Conservation (phyloP, 768 basidiomycete genomes). For the Tylopilus subfusipes region DNA sequence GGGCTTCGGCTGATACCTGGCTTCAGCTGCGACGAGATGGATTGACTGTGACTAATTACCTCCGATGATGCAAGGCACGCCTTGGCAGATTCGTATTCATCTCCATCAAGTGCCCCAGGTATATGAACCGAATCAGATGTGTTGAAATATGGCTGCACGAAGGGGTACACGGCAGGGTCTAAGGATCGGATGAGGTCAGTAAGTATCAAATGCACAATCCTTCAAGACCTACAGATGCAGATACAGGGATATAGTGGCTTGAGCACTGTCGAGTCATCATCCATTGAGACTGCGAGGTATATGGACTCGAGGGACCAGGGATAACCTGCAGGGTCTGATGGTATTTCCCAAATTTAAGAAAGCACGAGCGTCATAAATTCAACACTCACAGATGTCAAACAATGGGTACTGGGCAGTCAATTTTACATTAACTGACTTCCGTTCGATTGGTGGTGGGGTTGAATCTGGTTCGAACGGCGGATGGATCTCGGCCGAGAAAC, state of each 20-base stretch:
- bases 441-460: neutral
- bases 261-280: neutral
- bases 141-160: slow-evolving; percentile 12
- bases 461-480: slow-evolving; percentile 1
- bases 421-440: slow-evolving; percentile 10
- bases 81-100: neutral
- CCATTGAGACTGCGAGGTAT: slow-evolving; percentile 19
- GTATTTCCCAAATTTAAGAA: neutral
- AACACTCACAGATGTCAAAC: slow-evolving; percentile 36
- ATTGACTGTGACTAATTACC: slow-evolving; percentile 5
- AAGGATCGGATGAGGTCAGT: neutral
- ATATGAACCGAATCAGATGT: neutral
- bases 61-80: slow-evolving; percentile 5
- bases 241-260: slow-evolving; percentile 22
- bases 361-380: neutral
- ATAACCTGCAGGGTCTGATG: slow-evolving; percentile 23
- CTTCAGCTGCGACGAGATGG: neutral
- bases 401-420: slow-evolving; percentile 17
- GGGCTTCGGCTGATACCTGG: neutral
- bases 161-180: slow-evolving; percentile 19
- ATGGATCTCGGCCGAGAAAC: slow-evolving; percentile 1
- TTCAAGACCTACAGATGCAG: slow-evolving; percentile 22
- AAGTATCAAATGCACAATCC: neutral
- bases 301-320: slow-evolving; percentile 25
- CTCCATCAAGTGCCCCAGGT: slow-evolving; percentile 9